Percentiles rank a stretch among this genome's conserved stretches.
Evolutionary conservation across 163 green algal genomes (phyloP).

Genomic region (Chlorella variabilis): DNA sequence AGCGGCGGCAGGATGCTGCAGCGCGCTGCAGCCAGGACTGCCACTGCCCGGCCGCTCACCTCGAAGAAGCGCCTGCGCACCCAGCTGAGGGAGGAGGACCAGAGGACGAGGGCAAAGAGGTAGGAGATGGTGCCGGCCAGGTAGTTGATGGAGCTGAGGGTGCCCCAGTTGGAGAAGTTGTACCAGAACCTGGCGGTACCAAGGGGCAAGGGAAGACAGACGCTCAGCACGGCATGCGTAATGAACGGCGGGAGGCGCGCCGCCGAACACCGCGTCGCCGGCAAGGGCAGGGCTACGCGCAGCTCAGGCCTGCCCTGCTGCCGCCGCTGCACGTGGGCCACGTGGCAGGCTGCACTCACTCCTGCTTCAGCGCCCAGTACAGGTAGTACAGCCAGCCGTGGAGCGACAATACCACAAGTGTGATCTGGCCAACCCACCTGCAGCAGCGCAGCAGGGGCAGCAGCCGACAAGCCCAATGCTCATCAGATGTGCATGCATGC

Average conservation of each 20-base stretch:
- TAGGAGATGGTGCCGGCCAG: constrained; percentile 45
- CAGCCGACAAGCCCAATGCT: background rate
- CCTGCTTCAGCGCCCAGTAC: constrained; percentile 38
- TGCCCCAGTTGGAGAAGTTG: constrained; percentile 26
- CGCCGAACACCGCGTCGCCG: no score
- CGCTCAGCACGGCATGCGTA: no score
- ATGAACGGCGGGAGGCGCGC: no score
- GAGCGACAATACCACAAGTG: constrained; percentile 39
- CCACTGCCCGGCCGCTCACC: no score
- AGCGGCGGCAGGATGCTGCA: no score
- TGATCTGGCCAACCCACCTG: constrained; percentile 57
- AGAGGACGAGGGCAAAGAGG: constrained; percentile 46
- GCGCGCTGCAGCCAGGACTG: no score
- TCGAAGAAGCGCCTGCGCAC: constrained; percentile 45
- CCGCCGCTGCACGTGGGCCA: no score
- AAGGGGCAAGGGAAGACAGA: no score
- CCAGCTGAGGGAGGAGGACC: constrained; percentile 49
- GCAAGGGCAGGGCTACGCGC: no score
- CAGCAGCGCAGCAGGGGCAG: background rate
- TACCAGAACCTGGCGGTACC: constrained; percentile 30
- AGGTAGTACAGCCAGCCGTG: constrained; percentile 59
- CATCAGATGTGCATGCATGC: background rate
- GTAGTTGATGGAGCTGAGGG: constrained; percentile 32
- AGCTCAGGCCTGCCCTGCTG: no score
- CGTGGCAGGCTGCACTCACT: no score